phyloP scores from a whole-genome alignment of 2,329 filamentous ascomycete genomes.

The Dactylellina parvicollis region DNA sequence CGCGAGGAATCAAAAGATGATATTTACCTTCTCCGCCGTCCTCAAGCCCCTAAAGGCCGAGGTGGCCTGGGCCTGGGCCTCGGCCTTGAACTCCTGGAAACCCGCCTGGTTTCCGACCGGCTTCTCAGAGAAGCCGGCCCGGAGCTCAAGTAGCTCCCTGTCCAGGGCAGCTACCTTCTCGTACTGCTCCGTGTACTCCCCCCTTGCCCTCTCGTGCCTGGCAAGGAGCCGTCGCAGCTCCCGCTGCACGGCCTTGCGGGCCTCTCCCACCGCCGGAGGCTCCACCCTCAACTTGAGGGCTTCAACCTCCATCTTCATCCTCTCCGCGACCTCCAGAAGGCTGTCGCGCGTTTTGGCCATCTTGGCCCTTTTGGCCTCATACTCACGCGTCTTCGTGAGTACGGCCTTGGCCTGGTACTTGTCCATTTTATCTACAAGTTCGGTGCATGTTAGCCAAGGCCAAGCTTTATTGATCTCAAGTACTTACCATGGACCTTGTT shows the following conservation, averaged over 20 bases:
- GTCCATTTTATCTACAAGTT: neutral
- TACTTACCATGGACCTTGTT: constrained; percentile 10
- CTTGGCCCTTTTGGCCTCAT: constrained; percentile 15
- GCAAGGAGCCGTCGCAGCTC: constrained; percentile 1
- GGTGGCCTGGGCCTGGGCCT: neutral
- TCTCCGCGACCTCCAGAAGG: neutral
- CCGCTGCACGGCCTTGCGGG: neutral
- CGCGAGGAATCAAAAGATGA: neutral
- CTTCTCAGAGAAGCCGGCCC: neutral
- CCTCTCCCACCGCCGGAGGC: neutral
- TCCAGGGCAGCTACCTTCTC: constrained; percentile 15
- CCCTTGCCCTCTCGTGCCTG: constrained; percentile 4
- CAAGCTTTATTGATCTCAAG: neutral
- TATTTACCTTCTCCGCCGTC: constrained; percentile 3
- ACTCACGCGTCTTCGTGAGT: neutral
- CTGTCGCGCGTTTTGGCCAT: neutral
- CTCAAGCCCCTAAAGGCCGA: neutral
- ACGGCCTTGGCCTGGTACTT: neutral
- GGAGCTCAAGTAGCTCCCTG: constrained; percentile 12
- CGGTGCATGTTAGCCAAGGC: neutral
- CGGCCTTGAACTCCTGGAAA: constrained; percentile 2
- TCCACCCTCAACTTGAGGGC: constrained; percentile 3
- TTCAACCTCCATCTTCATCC: constrained; percentile 9
- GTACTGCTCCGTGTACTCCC: neutral
- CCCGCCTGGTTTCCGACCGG: constrained; percentile 5